Evolutionary conservation across 2,329 filamentous ascomycete species (phyloP), one percentile per base, ranked within the genome.

Genomic region (Dactylellina parvicollis): DNA sequence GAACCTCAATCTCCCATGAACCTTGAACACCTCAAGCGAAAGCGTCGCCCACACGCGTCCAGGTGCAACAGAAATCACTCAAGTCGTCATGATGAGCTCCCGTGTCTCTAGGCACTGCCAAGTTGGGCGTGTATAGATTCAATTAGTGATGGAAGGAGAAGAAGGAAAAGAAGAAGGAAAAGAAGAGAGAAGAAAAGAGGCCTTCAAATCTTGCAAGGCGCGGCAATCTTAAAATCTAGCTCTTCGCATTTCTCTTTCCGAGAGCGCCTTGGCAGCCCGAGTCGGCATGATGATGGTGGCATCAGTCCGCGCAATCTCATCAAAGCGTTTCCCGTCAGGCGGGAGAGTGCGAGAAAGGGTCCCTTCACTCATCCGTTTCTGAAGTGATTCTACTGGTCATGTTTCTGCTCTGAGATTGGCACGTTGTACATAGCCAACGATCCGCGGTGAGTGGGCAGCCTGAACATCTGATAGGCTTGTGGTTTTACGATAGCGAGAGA

Each of bases 1-100:
- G 52, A 32, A 67, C 34, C 24, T 7, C 22, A 38, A 49, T 49
- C 50, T 56, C 52, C 34, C 32, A 40, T 56, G 20, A 56, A 56
- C 34, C 52, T 56, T 56, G 50, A 28, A 26, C 14, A 38, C 30
- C 14, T n/a, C 26, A 49, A 24, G 40, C 4, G 8, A n/a, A 24
- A 28, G 20, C 32, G 12, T 24, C 32, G 20, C n/a, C n/a, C n/a
- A n/a, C n/a, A n/a, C n/a, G n/a, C n/a, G n/a, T n/a, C n/a, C n/a
- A n/a, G n/a, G n/a, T n/a, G n/a, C n/a, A n/a, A n/a, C n/a, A 28
- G 34, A 67, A 50, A 57, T 65, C 60, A 56, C 60, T 65, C 60
- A 67, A 24, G 26, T 49, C 30, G 50, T 28, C 50, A 55, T 36
- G 50, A 36, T 56, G 61, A 66, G 61, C 61, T 66, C 61, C 46